Conservation (phyloP, 2,329 filamentous ascomycete genomes). For the Fusarium sp. region DNA sequence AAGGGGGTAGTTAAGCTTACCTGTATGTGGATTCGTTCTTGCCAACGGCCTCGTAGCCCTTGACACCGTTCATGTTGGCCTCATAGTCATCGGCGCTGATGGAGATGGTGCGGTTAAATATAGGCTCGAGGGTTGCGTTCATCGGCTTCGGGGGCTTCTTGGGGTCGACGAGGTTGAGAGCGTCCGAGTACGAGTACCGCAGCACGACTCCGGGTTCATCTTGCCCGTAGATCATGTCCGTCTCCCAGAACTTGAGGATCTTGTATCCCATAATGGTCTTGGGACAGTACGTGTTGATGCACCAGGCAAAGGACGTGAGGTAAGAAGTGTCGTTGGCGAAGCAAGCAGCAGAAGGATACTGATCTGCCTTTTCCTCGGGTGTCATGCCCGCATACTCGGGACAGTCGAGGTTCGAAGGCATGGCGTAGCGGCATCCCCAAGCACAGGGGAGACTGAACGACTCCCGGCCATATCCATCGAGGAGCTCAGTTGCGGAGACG, state of each 20-base stretch:
- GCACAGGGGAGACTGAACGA: slow-evolving; percentile 20
- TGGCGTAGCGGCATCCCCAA: slow-evolving; percentile 28
- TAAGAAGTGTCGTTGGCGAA: slow-evolving; percentile 27
- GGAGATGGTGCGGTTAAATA: slow-evolving; percentile 33
- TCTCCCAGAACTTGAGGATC: slow-evolving; percentile 36
- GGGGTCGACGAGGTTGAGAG: slow-evolving; percentile 21
- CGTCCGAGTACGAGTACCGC: slow-evolving; percentile 27
- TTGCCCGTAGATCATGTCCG: slow-evolving; percentile 23
- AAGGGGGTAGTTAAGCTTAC: slow-evolving; percentile 19
- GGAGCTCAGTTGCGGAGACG: slow-evolving; percentile 13
- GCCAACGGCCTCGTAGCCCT: background rate
- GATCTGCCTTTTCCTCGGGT: slow-evolving; percentile 21
- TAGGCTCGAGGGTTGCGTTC: background rate
- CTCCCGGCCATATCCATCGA: slow-evolving; percentile 35
- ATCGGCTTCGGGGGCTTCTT: slow-evolving; percentile 9
- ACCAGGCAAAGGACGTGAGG: slow-evolving; percentile 39
- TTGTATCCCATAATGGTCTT: slow-evolving; percentile 2
- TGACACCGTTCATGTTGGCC: slow-evolving; percentile 25
- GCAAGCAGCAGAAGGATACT: slow-evolving; percentile 29
- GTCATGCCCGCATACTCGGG: slow-evolving; percentile 39
- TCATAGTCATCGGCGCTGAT: slow-evolving; percentile 12
- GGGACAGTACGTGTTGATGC: slow-evolving; percentile 22
- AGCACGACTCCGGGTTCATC: slow-evolving; percentile 7
- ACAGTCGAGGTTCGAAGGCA: slow-evolving; percentile 32
- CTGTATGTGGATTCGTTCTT: slow-evolving; percentile 33